Evolutionary conservation across 176 grass and related monocot genomes (phyloP).

Genomic region (Avena eriantha): DNA sequence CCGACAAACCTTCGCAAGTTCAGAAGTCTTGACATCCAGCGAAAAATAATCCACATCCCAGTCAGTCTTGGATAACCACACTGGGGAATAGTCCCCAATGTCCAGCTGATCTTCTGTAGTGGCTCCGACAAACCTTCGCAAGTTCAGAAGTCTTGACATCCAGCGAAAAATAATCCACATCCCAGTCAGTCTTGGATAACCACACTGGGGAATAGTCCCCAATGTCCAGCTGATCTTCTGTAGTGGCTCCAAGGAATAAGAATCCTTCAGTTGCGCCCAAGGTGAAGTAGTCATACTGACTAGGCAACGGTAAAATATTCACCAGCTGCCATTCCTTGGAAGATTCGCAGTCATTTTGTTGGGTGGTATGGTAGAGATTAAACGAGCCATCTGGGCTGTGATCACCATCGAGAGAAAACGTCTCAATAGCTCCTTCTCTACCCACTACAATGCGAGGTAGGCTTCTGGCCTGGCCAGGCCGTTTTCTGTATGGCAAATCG

Average conservation of each 20-base stretch:
- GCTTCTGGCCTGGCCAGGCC: neutral
- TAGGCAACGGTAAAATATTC: neutral
- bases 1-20: constrained; percentile 3
- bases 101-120: constrained; percentile 11
- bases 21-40: neutral
- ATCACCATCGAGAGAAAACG: neutral
- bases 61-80: neutral
- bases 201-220: neutral
- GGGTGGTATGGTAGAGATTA: neutral
- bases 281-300: neutral
- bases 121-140: neutral
- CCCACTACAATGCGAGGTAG: neutral
- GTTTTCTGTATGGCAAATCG: neutral
- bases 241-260: constrained; percentile 1
- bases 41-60: constrained; percentile 19
- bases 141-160: constrained; percentile 18
- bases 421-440: neutral
- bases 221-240: neutral
- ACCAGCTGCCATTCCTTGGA: neutral
- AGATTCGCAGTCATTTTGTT: neutral
- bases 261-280: neutral
- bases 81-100: neutral
- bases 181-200: neutral
- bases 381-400: neutral
- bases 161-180: neutral